Percentiles rank a stretch among this genome's conserved stretches.
Evolutionary conservation across 768 basidiomycete genomes (phyloP).

Genomic region (Hemileccinum rubropunctum): DNA sequence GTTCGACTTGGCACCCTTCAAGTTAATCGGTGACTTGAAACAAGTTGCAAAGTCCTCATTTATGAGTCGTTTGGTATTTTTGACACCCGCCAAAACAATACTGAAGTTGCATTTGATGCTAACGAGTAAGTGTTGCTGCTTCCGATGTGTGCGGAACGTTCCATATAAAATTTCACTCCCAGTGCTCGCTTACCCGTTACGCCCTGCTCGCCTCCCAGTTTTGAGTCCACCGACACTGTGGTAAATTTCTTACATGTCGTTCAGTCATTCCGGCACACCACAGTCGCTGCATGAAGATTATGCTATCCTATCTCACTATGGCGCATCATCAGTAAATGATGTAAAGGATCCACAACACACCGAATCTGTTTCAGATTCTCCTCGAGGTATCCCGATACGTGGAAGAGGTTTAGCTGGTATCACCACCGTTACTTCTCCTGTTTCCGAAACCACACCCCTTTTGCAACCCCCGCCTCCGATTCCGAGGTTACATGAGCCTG

Average conservation of each 20-base stretch:
- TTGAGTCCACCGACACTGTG: not conserved
- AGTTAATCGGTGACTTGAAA: no score
- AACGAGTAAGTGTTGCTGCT: no score
- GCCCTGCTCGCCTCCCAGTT: no score
- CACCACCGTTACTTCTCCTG: not conserved
- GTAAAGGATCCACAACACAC: not conserved
- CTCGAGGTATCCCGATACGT: constrained; percentile 17
- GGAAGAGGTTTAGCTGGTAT: not conserved
- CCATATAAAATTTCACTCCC: no score
- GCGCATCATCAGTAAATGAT: constrained; percentile 28
- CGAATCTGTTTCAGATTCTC: constrained; percentile 13
- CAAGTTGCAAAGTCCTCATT: no score
- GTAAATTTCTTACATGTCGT: constrained; percentile 12
- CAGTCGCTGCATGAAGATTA: constrained; percentile 63
- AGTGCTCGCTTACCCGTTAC: no score
- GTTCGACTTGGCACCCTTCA: no score
- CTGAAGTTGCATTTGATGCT: no score
- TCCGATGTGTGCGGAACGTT: no score
- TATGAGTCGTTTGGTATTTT: no score
- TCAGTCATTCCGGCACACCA: constrained; percentile 15
- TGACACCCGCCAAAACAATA: no score
- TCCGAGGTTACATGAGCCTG: constrained; percentile 54
- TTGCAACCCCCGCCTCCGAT: constrained; percentile 45
- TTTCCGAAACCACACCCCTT: constrained; percentile 57
- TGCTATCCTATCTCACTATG: constrained; percentile 55